These are phyloP conservation scores for Lanmaoa rubissima DNA, from an alignment of 768 basidiomycete species.

Conservation along the genomic window DNA sequence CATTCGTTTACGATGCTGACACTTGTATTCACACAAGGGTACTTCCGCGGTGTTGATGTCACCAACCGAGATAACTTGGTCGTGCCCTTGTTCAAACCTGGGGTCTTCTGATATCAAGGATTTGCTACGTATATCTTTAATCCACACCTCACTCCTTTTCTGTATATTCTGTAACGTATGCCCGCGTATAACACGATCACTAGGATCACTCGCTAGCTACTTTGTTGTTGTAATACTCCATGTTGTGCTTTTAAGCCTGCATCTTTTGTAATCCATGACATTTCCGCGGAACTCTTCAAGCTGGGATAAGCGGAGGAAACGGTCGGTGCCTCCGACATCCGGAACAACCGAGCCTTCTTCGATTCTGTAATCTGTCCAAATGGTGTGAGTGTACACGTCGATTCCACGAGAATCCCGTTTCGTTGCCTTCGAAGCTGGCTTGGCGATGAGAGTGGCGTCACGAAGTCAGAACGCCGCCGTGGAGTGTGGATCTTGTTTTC, in stretches of 20 bases:
- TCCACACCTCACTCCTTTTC: background rate
- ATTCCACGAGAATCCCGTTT: constrained; percentile 9
- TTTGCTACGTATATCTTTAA: background rate
- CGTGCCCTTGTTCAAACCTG: constrained; percentile 30
- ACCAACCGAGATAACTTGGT: constrained; percentile 29
- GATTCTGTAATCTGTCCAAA: background rate
- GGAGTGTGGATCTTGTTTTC: background rate
- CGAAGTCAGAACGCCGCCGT: background rate
- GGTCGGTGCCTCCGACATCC: background rate
- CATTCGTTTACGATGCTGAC: constrained; percentile 13
- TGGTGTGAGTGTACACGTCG: background rate
- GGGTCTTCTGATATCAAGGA: constrained; percentile 19
- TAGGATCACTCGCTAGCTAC: constrained; percentile 6
- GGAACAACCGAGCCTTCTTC: background rate
- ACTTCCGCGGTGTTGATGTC: constrained; percentile 35
- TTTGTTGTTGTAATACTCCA: constrained; percentile 15
- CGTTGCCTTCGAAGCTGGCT: background rate
- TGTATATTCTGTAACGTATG: constrained; percentile 26
- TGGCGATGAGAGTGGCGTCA: background rate
- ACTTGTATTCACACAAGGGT: constrained; percentile 18
- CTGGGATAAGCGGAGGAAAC: constrained; percentile 3
- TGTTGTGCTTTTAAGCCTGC: constrained; percentile 4
- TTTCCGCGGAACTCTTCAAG: background rate
- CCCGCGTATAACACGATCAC: constrained; percentile 12
- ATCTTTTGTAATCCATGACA: constrained; percentile 6